Evolutionary conservation across 2,329 filamentous ascomycete species (phyloP).

Genomic region (Thelonectria rubi): DNA sequence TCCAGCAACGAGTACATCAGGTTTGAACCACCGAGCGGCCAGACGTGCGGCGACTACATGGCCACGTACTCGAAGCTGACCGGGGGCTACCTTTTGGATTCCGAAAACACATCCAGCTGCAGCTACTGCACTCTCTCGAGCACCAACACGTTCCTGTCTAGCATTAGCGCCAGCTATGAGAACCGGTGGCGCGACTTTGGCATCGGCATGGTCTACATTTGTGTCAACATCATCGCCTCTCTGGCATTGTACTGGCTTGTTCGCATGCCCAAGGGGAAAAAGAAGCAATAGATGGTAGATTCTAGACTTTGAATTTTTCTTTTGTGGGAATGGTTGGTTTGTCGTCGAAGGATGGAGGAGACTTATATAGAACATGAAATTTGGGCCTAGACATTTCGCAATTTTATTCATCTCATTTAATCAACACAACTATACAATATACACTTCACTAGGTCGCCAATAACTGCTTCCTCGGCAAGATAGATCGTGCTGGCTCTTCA

Average conservation of each 20-base stretch:
- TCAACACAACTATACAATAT: neutral
- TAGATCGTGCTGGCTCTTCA: too few relatives aligned
- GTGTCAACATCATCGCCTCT: constrained; percentile 61
- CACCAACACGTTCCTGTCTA: constrained; percentile 53
- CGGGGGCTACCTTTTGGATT: constrained; percentile 64
- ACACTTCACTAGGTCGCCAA: neutral
- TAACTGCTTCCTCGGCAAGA: neutral
- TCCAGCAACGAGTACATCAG: constrained; percentile 70
- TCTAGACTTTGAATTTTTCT: neutral
- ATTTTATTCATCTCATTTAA: neutral
- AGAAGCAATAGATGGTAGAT: constrained; percentile 24
- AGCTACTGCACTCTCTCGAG: constrained; percentile 54
- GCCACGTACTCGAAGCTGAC: constrained; percentile 50
- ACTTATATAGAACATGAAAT: neutral
- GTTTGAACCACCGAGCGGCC: constrained; percentile 64
- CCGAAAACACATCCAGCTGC: constrained; percentile 58
- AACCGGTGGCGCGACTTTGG: constrained; percentile 67
- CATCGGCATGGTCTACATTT: constrained; percentile 62
- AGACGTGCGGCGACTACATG: constrained; percentile 67
- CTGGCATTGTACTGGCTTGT: constrained; percentile 62
- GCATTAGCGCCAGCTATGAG: constrained; percentile 56
- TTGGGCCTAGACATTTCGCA: neutral
- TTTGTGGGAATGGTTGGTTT: neutral
- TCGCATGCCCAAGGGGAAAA: constrained; percentile 51
- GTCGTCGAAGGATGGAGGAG: neutral